phyloP scores from a whole-genome alignment of 1,139 yeast species.

The Suhomyces panamericanus region DNA sequence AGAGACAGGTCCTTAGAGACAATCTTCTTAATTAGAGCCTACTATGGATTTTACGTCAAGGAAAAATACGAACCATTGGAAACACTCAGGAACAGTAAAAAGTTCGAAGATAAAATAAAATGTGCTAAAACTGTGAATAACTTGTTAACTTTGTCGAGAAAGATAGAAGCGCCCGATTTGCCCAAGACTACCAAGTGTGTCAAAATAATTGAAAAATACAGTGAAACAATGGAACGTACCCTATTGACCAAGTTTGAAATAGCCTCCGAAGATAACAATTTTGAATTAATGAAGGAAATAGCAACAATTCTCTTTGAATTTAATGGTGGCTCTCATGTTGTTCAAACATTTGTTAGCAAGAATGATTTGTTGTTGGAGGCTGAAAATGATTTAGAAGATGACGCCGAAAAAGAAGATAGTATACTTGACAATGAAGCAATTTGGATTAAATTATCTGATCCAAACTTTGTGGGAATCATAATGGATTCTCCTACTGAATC shows the following conservation, averaged over 20 bases:
- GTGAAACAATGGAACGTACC: conserved; percentile 73
- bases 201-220: conserved; percentile 62
- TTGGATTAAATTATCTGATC: conserved; percentile 41
- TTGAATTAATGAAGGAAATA: conserved; percentile 72
- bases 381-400: conserved; percentile 35
- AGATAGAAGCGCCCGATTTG: conserved; percentile 54
- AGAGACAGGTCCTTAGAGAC: conserved; percentile 76
- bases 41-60: conserved; percentile 67
- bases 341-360: conserved; percentile 79
- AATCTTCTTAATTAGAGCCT: conserved; percentile 72
- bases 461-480: conserved; percentile 32
- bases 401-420: conserved; percentile 34
- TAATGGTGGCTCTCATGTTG: conserved; percentile 83
- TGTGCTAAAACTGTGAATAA: conserved; percentile 73
- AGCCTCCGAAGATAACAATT: conserved; percentile 58
- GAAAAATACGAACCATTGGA: conserved; percentile 66
- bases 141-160: conserved; percentile 61
- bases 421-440: conserved; percentile 39
- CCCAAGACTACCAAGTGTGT: conserved; percentile 54
- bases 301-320: conserved; percentile 78
- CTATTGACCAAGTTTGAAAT: conserved; percentile 58
- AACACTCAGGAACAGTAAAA: conserved; percentile 42
- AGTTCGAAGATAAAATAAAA: conserved; percentile 53
- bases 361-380: conserved; percentile 62
- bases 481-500: conserved; percentile 37